Base-by-base conservation (phyloP, 371 early-diverging fungal genomes). In the Mortierella polycephala region DNA sequence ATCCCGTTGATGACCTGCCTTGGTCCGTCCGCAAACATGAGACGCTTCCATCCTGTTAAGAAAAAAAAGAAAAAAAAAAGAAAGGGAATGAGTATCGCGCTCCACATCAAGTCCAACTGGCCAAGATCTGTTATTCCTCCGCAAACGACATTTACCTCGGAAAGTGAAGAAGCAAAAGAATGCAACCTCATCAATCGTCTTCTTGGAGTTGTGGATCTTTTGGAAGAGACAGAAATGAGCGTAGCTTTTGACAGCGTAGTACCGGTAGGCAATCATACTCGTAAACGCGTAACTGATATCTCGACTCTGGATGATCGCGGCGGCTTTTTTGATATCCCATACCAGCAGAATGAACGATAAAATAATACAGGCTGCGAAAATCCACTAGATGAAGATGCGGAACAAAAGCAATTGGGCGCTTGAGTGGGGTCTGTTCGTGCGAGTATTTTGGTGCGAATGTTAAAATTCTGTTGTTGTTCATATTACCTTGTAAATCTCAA, bases 91-190 rank as follows among this genome's bases (percentile, higher is more conserved):
- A 30, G 30, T 30, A 30, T 30, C 30, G 4, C 4, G 30, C 30
- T 30, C 30, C 30, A 4, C 30, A 30, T 30, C 30, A 4, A 2
- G 30, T 30, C 30, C 30, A 4, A 30, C 30, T 30, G 30, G 30
- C 30, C 30, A 30, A 30, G 30, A 30, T 4, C 4, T 30, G 11
- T 50, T 23, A 23, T 16, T 18, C 7, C 11, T 13, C 18, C 2
- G 7, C 12, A 14, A 11, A n/a, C 21, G 21, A 44, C 23, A 21
- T 9, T 55, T 79, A 79, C 79, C 79, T 85, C 93, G 91, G 70
- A 95, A 87, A 7, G 89, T 87, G 81, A 94, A 96, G 84, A 93
- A 96, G 10, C 94, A 93, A 82, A 89, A 95, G 79, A 95, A 95
- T 8, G 95, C 94, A 18, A 93, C 46, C 2, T 84, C 76, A 73